These are phyloP conservation scores for Aureobasidium zeae DNA, from an alignment of 2,329 filamentous ascomycete species.

Conservation along the genomic window DNA sequence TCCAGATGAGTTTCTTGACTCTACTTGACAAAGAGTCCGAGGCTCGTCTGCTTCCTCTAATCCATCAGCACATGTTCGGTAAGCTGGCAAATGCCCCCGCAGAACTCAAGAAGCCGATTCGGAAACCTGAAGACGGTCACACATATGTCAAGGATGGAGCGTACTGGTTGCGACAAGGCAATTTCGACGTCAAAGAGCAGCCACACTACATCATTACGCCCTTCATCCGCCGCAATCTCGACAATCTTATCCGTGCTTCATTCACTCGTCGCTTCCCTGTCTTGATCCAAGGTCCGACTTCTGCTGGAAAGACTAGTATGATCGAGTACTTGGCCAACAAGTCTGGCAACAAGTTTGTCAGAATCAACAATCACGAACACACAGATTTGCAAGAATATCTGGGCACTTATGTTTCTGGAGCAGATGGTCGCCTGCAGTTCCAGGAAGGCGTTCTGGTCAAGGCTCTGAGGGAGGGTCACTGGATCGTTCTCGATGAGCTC, in stretches of 20 bases:
- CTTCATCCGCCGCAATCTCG: constrained; percentile 87
- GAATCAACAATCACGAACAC: constrained; percentile 99
- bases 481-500: constrained; percentile 96
- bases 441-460: constrained; percentile 91
- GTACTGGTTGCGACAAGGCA: constrained; percentile 71
- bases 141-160: constrained; percentile 56
- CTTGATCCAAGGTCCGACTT: constrained; percentile 91
- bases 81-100: constrained; percentile 60
- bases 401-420: constrained; percentile 81
- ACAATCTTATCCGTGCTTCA: constrained; percentile 87
- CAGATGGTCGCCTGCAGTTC: constrained; percentile 76
- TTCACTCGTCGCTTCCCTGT: constrained; percentile 90
- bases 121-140: constrained; percentile 64
- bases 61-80: constrained; percentile 69
- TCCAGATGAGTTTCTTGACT: constrained; percentile 96
- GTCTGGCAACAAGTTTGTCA: constrained; percentile 91
- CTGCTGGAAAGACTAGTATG: constrained; percentile 98
- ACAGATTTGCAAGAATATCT: constrained; percentile 97
- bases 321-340: constrained; percentile 96
- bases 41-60: constrained; percentile 64
- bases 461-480: constrained; percentile 84
- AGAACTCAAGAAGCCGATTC: constrained; percentile 68
- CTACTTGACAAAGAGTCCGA: constrained; percentile 77
- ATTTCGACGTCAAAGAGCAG: constrained; percentile 57
- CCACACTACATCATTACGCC: constrained; percentile 92